Base-by-base conservation (phyloP, 257 asterid genomes). In the Salvia miltiorrhiza region DNA sequence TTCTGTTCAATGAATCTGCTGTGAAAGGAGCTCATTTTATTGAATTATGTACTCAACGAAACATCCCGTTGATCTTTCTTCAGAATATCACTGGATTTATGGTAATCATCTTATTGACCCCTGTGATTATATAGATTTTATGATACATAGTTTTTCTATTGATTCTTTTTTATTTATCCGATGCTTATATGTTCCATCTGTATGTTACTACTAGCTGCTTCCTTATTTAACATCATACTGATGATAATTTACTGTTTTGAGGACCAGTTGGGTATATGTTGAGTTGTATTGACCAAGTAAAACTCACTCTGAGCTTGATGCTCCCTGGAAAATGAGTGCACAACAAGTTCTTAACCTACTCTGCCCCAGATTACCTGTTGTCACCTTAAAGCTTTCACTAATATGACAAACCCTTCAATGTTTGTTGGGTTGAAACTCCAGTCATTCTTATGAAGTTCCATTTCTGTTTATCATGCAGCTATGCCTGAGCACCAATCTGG, bases 51-150 rank as follows among this genome's bases (percentile, higher is more conserved):
- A 71, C 90, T 73, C 97, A 93, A 65, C 96, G 97, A 39, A 86
- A 87, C 83, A 87, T 93, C 67, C 96, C 99, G 1, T 67, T 93
- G 83, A 78, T 93, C 79, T 93, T 93, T 82, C 97, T 93, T 68
- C 99, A 93, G 85, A 93, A 93, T 71, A 90, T 93, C 82, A 87
- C 97, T 37, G 99, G 99, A 59, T 93, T 93, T 71, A 93, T 93
- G 97, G 97, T 90, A 80, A 48, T 79, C 49, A 55, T 55, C 53
- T 69, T 57, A 44, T 63, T 40, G 24, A 45, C 49, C 24, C 10
- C 17, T 1, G 63, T 41, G 40, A 65, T 54, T 72, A 24, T 50
- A 55, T 53, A 57, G 16, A 62, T 33, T 62, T 69, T 44, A 41
- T 55, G 47, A 26, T 65, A 23, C 72, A n/a, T n/a, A n/a, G n/a